Percentiles rank a stretch among this genome's conserved stretches.
phyloP scores from a whole-genome alignment of 2,329 filamentous ascomycete genomes.

The Ophiostoma sp. region DNA sequence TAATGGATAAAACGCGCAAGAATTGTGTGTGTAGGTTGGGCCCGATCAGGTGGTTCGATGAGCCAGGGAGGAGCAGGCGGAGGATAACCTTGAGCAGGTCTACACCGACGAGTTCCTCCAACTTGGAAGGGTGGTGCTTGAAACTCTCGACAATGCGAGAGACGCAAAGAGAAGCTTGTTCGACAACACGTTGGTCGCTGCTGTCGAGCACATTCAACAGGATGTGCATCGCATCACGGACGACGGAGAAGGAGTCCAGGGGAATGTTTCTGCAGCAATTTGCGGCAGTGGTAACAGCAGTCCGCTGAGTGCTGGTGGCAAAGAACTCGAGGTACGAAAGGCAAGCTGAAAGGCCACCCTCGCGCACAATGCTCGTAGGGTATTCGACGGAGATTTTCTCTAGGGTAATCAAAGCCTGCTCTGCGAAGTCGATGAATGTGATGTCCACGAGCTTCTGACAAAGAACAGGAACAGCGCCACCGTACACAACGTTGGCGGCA shows the following conservation, averaged over 20 bases:
- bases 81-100: slow-evolving; percentile 80
- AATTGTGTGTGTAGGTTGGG: slow-evolving; percentile 96
- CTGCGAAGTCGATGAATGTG: slow-evolving; percentile 92
- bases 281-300: slow-evolving; percentile 91
- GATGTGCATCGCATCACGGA: slow-evolving; percentile 94
- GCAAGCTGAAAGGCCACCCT: slow-evolving; percentile 93
- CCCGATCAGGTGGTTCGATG: slow-evolving; percentile 81
- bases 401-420: slow-evolving; percentile 91
- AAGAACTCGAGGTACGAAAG: slow-evolving; percentile 96
- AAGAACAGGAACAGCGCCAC: slow-evolving; percentile 88
- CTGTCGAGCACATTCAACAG: slow-evolving; percentile 84
- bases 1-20: slow-evolving; percentile 82
- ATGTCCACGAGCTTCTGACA: slow-evolving; percentile 96
- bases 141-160: slow-evolving; percentile 97
- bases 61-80: slow-evolving; percentile 82
- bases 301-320: slow-evolving; percentile 91
- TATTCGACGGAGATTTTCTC: slow-evolving; percentile 98
- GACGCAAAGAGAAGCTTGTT: slow-evolving; percentile 92
- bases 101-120: slow-evolving; percentile 87
- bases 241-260: slow-evolving; percentile 84
- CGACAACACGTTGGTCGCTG: slow-evolving; percentile 92
- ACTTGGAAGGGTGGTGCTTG: slow-evolving; percentile 75
- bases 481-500: slow-evolving; percentile 92
- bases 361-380: slow-evolving; percentile 87
- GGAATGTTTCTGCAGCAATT: slow-evolving; percentile 98